Evolutionary conservation across 2,329 filamentous ascomycete genomes (phyloP).

Genomic region (Plectosphaerella plurivora): DNA sequence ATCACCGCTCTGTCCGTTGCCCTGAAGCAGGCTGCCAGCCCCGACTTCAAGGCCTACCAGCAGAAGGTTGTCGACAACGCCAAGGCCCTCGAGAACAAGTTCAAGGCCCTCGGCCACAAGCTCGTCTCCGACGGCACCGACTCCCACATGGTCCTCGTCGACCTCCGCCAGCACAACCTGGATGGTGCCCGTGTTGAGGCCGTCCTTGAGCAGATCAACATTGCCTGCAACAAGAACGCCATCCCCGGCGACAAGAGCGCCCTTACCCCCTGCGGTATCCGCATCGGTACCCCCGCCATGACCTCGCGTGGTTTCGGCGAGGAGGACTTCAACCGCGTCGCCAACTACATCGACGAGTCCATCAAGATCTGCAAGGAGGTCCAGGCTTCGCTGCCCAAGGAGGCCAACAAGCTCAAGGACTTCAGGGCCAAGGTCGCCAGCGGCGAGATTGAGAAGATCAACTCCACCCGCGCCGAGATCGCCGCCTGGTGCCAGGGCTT

Average conservation of each 20-base stretch:
- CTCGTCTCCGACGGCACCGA: constrained; percentile 94
- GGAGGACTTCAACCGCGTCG: constrained; percentile 88
- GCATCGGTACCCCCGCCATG: constrained; percentile 97
- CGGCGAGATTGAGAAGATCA: constrained; percentile 77
- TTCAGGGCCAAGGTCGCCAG: constrained; percentile 89
- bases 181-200: constrained; percentile 95
- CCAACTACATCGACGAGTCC: constrained; percentile 79
- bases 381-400: constrained; percentile 82
- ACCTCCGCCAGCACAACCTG: constrained; percentile 80
- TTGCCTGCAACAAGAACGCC: constrained; percentile 99
- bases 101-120: constrained; percentile 87
- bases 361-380: constrained; percentile 89
- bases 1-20: constrained; percentile 96
- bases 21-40: constrained; percentile 84
- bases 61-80: constrained; percentile 89
- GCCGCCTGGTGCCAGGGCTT: constrained; percentile 80
- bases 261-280: constrained; percentile 88
- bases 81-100: constrained; percentile 79
- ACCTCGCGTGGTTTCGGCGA: constrained; percentile 90
- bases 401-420: constrained; percentile 99
- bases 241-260: constrained; percentile 97
- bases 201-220: constrained; percentile 95
- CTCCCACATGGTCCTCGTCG: constrained; percentile 94
- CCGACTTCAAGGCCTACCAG: constrained; percentile 94
- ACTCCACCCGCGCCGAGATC: constrained; percentile 84